These are phyloP conservation scores for Phialophora expanda DNA, from an alignment of 2,329 filamentous ascomycete genomes.

Conservation along the genomic window DNA sequence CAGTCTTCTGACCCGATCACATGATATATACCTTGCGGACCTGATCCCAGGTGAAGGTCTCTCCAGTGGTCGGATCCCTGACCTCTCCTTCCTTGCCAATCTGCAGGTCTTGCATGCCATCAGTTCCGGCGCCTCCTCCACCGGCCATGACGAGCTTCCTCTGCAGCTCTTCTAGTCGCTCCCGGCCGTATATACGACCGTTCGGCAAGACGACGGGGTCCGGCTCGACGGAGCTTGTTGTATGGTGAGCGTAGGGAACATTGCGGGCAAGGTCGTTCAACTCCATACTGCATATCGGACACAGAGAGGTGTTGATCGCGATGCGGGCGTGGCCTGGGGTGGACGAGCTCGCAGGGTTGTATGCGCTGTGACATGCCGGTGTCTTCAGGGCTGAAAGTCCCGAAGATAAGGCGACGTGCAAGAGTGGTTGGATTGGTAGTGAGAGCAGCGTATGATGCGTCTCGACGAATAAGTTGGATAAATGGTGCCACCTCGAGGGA, in stretches of 20 bases:
- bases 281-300: conserved; percentile 94
- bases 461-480: conserved; percentile 79
- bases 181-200: conserved; percentile 79
- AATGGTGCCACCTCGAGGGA: conserved; percentile 71
- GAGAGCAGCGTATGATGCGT: conserved; percentile 87
- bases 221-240: conserved; percentile 87
- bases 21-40: conserved; percentile 92
- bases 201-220: conserved; percentile 89
- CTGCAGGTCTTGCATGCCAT: conserved; percentile 23
- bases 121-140: conserved; percentile 15
- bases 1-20: conserved; percentile 47
- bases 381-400: conserved; percentile 96
- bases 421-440: conserved; percentile 78
- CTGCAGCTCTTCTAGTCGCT: conserved; percentile 75
- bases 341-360: conserved; percentile 57
- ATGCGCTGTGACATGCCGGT: conserved; percentile 80
- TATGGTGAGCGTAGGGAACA: conserved; percentile 94
- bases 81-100: conserved; percentile 60
- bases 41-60: conserved; percentile 65
- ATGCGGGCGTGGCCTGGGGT: conserved; percentile 58
- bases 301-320: conserved; percentile 67
- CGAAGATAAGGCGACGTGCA: conserved; percentile 88
- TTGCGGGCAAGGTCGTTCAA: conserved; percentile 86
- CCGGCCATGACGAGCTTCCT: conserved; percentile 64
- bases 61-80: conserved; percentile 78